Evolutionary conservation across 225 moss, liverwort and hornwort species (phyloP), one percentile per base, ranked within the genome.

Genomic region (Antitrichia curtipendula): DNA sequence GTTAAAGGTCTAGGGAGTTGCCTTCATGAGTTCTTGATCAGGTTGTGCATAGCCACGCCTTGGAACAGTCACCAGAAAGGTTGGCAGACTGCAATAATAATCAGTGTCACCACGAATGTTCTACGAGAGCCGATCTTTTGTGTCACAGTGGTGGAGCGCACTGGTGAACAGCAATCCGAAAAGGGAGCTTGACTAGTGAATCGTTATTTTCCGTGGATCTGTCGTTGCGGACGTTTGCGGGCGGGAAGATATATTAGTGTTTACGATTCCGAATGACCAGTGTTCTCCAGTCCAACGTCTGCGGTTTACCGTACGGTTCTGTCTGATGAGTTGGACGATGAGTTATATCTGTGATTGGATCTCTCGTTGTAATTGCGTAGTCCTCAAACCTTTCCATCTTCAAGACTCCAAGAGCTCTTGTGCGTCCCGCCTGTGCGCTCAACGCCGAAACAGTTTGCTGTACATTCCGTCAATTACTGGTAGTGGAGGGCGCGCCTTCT

Each of bases 1-100:
- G 91, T 89, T 80, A 79, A 91, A 89, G 89, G 65, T 86, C 59
- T 80, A 83, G 80, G 85, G 65, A 84, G 90, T 78, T 89, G 12
- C 73, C 71, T 89, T 76, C 82, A 89, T 87, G 87, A 90, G 61
- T 84, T 84, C 45, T 63, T 78, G 87, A 90, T 79, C 87, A 90
- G 86, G 59, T 68, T 82, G 89, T 86, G 82, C 77, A 64, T 79
- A 83, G 83, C 45, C 83, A 83, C 86, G 78, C 78, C 86, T 62
- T 31, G 72, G 78, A 61, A 78, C 64, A 23, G 68, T 77, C 81
- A 72, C 47, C 87, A 31, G 64, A 72, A 89, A 83, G 83, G 77
- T 83, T 27, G 86, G 57, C 79, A 50, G 78, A 87, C 87, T 87
- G 87, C 83, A 84, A 79, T 79, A 83, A 83, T 79, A 87, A 87